Percentiles rank a stretch among this genome's conserved stretches.
Evolutionary conservation across 2,329 filamentous ascomycete species (phyloP).

Genomic region (Trichoderma cornu-damae): DNA sequence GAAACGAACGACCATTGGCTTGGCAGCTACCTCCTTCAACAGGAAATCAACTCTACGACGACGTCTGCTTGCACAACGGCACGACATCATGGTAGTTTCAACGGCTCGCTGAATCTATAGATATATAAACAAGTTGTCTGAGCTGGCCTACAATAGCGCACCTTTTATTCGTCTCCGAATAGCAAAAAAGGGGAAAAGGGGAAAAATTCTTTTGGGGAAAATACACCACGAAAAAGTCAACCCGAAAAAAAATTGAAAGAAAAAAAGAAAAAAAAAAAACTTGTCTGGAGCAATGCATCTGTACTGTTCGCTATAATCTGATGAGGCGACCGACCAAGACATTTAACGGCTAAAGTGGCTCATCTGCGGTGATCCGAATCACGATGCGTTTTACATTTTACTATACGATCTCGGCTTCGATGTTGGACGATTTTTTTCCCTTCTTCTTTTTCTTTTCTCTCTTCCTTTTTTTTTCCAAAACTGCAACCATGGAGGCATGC

Average conservation of each 20-base stretch:
- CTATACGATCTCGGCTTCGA: neutral
- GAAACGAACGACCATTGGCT: neutral
- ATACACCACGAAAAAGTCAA: no score
- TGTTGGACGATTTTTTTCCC: neutral
- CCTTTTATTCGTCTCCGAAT: neutral
- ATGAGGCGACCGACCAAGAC: neutral
- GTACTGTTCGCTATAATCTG: neutral
- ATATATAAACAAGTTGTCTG: neutral
- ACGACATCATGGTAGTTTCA: neutral
- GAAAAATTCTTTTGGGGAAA: no score
- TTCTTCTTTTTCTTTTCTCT: neutral
- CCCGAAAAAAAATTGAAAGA: no score
- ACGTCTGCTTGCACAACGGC: neutral
- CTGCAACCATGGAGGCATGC: neutral
- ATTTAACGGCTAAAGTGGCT: neutral
- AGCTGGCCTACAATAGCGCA: neutral
- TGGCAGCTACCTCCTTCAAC: neutral
- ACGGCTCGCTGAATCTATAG: neutral
- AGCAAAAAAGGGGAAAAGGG: neutral
- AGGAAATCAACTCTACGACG: neutral
- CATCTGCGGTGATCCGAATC: neutral
- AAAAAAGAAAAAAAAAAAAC: neutral
- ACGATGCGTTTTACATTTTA: neutral
- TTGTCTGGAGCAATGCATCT: neutral
- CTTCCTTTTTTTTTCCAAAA: neutral